These are phyloP conservation scores for Saturnispora sanitii DNA, from an alignment of 805 yeast species.

Conservation along the genomic window DNA sequence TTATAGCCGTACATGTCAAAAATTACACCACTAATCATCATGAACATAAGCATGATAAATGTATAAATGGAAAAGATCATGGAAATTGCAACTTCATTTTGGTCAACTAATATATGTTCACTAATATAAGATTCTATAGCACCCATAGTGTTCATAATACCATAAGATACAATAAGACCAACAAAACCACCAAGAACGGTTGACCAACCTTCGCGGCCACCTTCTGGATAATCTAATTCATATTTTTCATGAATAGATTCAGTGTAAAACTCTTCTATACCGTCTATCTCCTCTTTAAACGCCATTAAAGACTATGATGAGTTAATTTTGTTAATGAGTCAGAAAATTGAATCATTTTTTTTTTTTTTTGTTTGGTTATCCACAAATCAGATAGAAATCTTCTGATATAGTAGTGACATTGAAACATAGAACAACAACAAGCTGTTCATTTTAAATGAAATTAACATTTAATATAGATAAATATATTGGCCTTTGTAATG, in stretches of 20 bases:
- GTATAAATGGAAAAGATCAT: conserved; percentile 60
- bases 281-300: too few species aligned
- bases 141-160: conserved; percentile 57
- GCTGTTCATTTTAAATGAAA: too few species aligned
- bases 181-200: conserved; percentile 46
- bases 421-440: too few species aligned
- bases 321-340: too few species aligned
- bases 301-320: too few species aligned
- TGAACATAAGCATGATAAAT: conserved; percentile 33
- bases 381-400: too few species aligned
- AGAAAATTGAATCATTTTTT: too few species aligned
- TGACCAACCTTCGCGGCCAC: conserved; percentile 38
- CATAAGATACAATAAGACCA: conserved; percentile 50
- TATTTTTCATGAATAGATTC: conserved; percentile 8
- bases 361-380: too few species aligned
- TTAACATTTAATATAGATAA: too few species aligned
- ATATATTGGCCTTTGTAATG: too few species aligned
- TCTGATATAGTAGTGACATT: too few species aligned
- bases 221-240: conserved; percentile 41
- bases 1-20: conserved; percentile 38
- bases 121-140: conserved; percentile 56
- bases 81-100: conserved; percentile 40
- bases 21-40: conserved; percentile 34
- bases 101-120: conserved; percentile 37
- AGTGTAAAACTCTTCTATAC: too few species aligned